Conservation (phyloP, 257 asterid genomes). For the Coffea eugenioides region DNA sequence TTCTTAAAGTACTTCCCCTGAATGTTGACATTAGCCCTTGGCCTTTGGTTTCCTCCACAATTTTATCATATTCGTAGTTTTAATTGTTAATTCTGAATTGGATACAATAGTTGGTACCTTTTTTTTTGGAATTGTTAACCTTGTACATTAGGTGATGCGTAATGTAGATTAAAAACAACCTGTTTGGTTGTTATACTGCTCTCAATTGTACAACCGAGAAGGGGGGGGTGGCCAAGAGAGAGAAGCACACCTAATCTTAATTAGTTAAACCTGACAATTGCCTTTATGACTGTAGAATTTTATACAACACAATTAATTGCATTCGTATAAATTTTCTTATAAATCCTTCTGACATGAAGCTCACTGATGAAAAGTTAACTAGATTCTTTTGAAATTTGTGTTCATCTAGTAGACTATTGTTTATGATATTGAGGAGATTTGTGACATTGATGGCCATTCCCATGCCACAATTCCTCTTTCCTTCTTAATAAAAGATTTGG, state of each 20-base stretch:
- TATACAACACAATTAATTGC: neutral
- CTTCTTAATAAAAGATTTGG: neutral
- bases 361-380: neutral
- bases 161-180: neutral
- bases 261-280: neutral
- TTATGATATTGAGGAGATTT: neutral
- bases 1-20: neutral
- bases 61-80: neutral
- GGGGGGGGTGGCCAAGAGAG: neutral
- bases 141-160: neutral
- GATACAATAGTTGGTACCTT: neutral
- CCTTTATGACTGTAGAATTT: neutral
- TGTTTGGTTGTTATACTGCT: neutral
- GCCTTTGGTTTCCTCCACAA: neutral
- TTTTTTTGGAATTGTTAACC: neutral
- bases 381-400: neutral
- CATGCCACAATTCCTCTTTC: neutral
- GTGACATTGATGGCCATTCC: neutral
- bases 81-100: neutral
- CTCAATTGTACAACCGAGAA: neutral
- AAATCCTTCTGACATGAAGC: neutral
- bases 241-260: neutral
- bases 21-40: neutral
- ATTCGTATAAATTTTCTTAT: neutral
- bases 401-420: neutral